A percentile compares a stretch with the other conserved stretches of the same genome.
These are phyloP conservation scores for Colletotrichum trifolii DNA, from an alignment of 2,329 filamentous ascomycete genomes.

Conservation along the genomic window DNA sequence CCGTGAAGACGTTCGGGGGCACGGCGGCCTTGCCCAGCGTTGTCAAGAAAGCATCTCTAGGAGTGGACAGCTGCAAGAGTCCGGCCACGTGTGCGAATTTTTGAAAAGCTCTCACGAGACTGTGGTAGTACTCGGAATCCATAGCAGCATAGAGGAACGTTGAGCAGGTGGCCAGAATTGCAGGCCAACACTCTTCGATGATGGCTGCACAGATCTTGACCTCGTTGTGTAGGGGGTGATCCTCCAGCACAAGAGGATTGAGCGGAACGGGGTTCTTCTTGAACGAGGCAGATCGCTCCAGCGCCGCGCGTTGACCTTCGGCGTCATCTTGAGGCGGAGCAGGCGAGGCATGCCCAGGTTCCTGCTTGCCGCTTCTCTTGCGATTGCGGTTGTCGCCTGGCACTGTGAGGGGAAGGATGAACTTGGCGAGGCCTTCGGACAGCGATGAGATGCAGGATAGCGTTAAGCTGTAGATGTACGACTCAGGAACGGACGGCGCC, in stretches of 20 bases:
- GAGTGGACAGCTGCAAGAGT: slow-evolving; percentile 83
- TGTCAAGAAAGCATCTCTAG: slow-evolving; percentile 93
- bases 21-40: slow-evolving; percentile 94
- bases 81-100: slow-evolving; percentile 96
- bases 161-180: slow-evolving; percentile 92
- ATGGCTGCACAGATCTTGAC: slow-evolving; percentile 83
- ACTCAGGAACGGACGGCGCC: slow-evolving; percentile 84
- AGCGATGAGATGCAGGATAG: slow-evolving; percentile 89
- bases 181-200: slow-evolving; percentile 94
- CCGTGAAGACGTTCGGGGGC: slow-evolving; percentile 79
- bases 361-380: slow-evolving; percentile 59
- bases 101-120: slow-evolving; percentile 91
- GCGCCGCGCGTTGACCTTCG: slow-evolving; percentile 46
- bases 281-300: slow-evolving; percentile 74
- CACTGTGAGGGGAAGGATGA: slow-evolving; percentile 90
- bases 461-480: slow-evolving; percentile 91
- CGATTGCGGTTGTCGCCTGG: slow-evolving; percentile 72
- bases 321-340: slow-evolving; percentile 50
- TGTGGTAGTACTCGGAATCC: slow-evolving; percentile 94
- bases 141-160: slow-evolving; percentile 93
- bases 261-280: slow-evolving; percentile 82
- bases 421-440: slow-evolving; percentile 92
- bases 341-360: slow-evolving; percentile 56
- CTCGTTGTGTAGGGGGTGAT: slow-evolving; percentile 76
- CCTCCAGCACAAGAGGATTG: slow-evolving; percentile 82